Percentiles rank a stretch among this genome's conserved stretches.
phyloP scores from a whole-genome alignment of 73 alveolate species.

The Paramecium pentaurelia region DNA sequence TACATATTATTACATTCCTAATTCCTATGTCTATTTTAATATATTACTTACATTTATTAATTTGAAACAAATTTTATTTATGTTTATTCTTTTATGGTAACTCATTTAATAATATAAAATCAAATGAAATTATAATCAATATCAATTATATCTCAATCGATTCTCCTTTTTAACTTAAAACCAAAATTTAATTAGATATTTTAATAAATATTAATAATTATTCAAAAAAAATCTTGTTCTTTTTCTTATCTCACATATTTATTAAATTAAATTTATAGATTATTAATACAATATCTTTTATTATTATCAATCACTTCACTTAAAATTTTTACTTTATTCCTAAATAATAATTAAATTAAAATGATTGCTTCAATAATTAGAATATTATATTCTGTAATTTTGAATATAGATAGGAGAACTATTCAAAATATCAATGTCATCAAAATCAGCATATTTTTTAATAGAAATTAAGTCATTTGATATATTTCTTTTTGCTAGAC shows the following conservation, averaged over 20 bases:
- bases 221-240: not conserved
- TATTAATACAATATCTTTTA: not conserved
- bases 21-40: not conserved
- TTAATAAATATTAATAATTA: too few species aligned
- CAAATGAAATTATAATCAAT: too few species aligned
- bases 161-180: not conserved
- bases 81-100: too few species aligned
- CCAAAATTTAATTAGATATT: too few species aligned
- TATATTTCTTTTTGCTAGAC: not conserved
- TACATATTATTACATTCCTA: not conserved
- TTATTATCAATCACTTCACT: not conserved
- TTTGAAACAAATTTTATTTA: not conserved
- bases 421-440: not conserved
- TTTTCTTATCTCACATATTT: not conserved
- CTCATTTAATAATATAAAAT: too few species aligned
- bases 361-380: not conserved
- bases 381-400: not conserved
- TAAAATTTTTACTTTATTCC: not conserved
- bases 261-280: not conserved
- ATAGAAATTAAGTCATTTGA: not conserved
- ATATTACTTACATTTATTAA: not conserved
- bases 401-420: not conserved
- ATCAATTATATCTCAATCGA: not conserved
- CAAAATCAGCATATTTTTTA: slow-evolving; percentile 15
- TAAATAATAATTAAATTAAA: not conserved